Percentiles rank a stretch among this genome's conserved stretches.
These are phyloP conservation scores for Backusella mclennaniae DNA, from an alignment of 192 early-diverging fungal species.

Conservation along the genomic window DNA sequence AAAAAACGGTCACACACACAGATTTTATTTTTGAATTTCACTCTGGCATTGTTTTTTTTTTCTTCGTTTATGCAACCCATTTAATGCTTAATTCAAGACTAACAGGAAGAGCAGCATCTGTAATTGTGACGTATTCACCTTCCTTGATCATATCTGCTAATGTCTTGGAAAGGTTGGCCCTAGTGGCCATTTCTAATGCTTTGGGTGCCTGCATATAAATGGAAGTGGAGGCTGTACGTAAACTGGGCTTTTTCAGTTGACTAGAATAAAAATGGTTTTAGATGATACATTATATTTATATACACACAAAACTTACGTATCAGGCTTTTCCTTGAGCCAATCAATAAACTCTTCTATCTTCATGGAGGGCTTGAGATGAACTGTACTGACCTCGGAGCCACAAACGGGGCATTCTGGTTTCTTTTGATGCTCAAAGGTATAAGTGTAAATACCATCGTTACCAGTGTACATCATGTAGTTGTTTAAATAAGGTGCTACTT, in stretches of 20 bases:
- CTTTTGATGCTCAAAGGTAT: conserved; percentile 81
- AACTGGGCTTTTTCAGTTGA: conserved; percentile 85
- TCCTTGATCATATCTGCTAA: conserved; percentile 64
- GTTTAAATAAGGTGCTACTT: conserved; percentile 72
- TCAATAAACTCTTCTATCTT: conserved; percentile 86
- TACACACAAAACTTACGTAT: conserved; percentile 50
- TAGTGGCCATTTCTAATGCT: conserved; percentile 71
- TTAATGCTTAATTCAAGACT: conserved; percentile 39
- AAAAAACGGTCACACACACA: not conserved
- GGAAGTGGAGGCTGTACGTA: conserved; percentile 50
- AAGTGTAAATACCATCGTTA: conserved; percentile 87
- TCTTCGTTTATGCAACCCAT: not conserved
- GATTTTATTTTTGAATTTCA: not conserved
- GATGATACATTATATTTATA: not conserved
- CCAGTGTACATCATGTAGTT: conserved; percentile 99
- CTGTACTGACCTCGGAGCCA: conserved; percentile 54
- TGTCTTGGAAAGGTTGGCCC: conserved; percentile 81
- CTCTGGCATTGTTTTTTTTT: not conserved
- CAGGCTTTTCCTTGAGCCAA: conserved; percentile 67
- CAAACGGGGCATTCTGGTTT: conserved; percentile 93
- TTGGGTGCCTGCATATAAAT: conserved; percentile 91
- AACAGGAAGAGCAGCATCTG: conserved; percentile 75
- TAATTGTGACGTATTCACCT: conserved; percentile 76
- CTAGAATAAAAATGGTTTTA: conserved; percentile 35
- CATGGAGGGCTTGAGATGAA: conserved; percentile 48